Conservation (phyloP, 169 alveolate genomes). For the Eimeria falciformis region DNA sequence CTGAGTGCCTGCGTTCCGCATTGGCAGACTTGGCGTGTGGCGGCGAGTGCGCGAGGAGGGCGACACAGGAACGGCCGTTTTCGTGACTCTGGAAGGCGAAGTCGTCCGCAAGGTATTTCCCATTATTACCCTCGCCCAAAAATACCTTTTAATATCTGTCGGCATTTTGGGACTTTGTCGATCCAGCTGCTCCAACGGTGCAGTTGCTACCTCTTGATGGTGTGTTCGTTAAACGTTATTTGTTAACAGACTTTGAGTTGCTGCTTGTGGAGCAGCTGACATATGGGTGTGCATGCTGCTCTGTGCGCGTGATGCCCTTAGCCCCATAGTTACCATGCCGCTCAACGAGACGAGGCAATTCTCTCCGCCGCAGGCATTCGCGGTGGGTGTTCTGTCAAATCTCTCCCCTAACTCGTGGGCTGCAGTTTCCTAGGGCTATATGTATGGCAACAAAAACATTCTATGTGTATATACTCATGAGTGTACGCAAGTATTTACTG, state of each 20-base stretch:
- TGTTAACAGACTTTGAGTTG: neutral
- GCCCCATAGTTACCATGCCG: slow-evolving; percentile 69
- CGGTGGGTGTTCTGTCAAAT: slow-evolving; percentile 2
- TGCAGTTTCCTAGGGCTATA: neutral
- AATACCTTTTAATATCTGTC: neutral
- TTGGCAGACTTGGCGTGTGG: slow-evolving; percentile 54
- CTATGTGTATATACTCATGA: too few species aligned
- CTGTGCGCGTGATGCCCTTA: slow-evolving; percentile 23
- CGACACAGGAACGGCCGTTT: slow-evolving; percentile 17
- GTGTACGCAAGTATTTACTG: too few species aligned
- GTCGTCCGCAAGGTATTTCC: slow-evolving; percentile 38
- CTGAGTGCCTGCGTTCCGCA: neutral
- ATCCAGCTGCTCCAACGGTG: neutral
- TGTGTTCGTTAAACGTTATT: too few species aligned
- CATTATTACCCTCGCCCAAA: neutral
- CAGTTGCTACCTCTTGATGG: too few species aligned
- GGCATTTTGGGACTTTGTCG: neutral
- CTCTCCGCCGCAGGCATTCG: slow-evolving; percentile 68
- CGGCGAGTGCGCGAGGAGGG: slow-evolving; percentile 53
- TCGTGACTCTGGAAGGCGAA: slow-evolving; percentile 68
- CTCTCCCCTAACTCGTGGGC: neutral
- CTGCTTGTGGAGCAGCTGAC: neutral
- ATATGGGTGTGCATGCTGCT: neutral
- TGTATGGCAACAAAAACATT: too few species aligned
- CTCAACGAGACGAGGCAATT: slow-evolving; percentile 70